Evolutionary conservation across 805 yeast species (phyloP), one percentile per base, ranked within the genome.

Genomic region (Wickerhamomyces tratensis): DNA sequence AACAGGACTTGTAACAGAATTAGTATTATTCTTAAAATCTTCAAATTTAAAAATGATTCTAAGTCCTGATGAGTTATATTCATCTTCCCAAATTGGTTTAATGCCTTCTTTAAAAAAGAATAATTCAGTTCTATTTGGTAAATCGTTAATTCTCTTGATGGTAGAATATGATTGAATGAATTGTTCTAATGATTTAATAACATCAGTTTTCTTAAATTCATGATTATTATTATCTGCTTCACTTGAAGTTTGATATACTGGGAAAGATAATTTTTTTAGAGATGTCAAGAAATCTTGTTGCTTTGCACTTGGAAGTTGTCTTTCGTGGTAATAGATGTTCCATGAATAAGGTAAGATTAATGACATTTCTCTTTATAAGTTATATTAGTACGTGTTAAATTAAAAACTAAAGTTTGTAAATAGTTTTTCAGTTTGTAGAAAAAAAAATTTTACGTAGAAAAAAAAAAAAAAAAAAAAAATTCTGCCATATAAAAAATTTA

Each of bases 11-110:
- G 20, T 20, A 20, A 20, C 20, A 20, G 20, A 2, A 20, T 20
- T 20, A 20, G 20, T 20, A 20, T 20, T 20, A 20, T 20, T 20
- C 4, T 37, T 36, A 37, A 25, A 37, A 20, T 30, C 67, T 56
- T 36, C 74, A 49, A 76, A 69, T 47, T 78, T 64, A 49, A 77
- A 71, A 15, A 74, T 68, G 82, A 82, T 78, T 49, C 82, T 63
- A 2, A 86, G 85, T 34, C 85, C 85, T 41, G 66, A 63, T 46
- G 70, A 59, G 53, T 79, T 79, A 40, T 68, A 63, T 8, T 80
- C 79, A 53, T 79, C 84, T 53, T 79, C 84, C 84, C 86, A 79
- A 39, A 76, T 72, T 10, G 86, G 86, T 48, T 73, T 72, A 34
- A 77, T 68, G 3, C 81, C 82, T 31, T 69, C 62, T 49, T 77